Conservation (phyloP, 371 early-diverging fungal genomes). For the Mucor velutinosus region DNA sequence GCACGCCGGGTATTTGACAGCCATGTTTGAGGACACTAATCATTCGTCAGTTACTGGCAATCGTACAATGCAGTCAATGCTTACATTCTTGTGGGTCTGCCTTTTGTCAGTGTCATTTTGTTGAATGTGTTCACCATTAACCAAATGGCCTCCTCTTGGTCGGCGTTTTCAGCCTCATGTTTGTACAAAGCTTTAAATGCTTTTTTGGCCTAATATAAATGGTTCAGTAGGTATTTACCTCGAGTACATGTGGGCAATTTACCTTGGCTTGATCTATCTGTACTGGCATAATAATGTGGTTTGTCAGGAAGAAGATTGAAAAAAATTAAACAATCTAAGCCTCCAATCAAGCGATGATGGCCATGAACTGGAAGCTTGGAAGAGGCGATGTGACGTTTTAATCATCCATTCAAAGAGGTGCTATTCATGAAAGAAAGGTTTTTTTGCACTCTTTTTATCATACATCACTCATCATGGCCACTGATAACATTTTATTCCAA, state of each 20-base stretch:
- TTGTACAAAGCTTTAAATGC: conserved; percentile 40
- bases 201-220: conserved; percentile 28
- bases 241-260: not conserved
- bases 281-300: conserved; percentile 3
- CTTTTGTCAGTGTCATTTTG: conserved; percentile 18
- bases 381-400: not conserved
- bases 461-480: conserved; percentile 48
- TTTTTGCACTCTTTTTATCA: not conserved
- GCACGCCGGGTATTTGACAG: conserved; percentile 37
- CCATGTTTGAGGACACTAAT: conserved; percentile 46
- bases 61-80: not conserved
- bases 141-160: conserved; percentile 35
- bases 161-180: conserved; percentile 27
- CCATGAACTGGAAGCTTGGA: not conserved
- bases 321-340: conserved; percentile 11
- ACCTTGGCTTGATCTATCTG: conserved; percentile 24
- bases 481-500: conserved; percentile 77
- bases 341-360: conserved; percentile 1
- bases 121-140: conserved; percentile 38
- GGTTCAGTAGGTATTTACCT: not conserved
- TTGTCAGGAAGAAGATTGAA: not conserved
- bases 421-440: not conserved
- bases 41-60: not conserved
- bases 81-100: conserved; percentile 41
- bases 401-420: not conserved